Evolutionary conservation across 2,329 filamentous ascomycete genomes (phyloP).

Genomic region (Aspergillus bombycis): DNA sequence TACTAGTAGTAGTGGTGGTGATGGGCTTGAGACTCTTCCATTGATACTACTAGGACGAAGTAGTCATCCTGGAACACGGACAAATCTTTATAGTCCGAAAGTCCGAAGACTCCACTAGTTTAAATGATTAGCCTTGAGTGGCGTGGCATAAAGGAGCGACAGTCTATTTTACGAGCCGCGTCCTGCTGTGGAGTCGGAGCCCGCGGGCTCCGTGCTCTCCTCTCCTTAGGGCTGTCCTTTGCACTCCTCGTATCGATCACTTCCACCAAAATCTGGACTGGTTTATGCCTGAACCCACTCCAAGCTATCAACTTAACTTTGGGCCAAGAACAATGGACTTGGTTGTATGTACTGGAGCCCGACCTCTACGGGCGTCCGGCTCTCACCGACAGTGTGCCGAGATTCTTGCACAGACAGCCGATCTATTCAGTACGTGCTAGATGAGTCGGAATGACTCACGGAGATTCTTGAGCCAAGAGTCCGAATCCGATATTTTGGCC

Average conservation of each 20-base stretch:
- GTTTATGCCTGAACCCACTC: background rate
- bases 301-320: background rate
- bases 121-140: background rate
- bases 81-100: constrained; percentile 3
- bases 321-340: background rate
- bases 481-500: background rate
- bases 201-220: background rate
- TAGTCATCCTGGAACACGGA: background rate
- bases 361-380: background rate
- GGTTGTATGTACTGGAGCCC: background rate
- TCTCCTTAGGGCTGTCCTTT: too few species aligned
- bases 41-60: background rate
- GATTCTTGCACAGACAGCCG: background rate
- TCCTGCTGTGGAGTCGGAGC: background rate
- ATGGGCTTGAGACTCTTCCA: background rate
- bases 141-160: too few species aligned
- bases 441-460: background rate
- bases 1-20: background rate
- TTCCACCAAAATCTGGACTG: background rate
- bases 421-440: background rate
- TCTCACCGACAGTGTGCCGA: background rate
- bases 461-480: background rate
- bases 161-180: background rate
- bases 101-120: background rate
- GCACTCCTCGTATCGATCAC: background rate